phyloP scores from a whole-genome alignment of 169 alveolate species.

The Babesia bigemina region DNA sequence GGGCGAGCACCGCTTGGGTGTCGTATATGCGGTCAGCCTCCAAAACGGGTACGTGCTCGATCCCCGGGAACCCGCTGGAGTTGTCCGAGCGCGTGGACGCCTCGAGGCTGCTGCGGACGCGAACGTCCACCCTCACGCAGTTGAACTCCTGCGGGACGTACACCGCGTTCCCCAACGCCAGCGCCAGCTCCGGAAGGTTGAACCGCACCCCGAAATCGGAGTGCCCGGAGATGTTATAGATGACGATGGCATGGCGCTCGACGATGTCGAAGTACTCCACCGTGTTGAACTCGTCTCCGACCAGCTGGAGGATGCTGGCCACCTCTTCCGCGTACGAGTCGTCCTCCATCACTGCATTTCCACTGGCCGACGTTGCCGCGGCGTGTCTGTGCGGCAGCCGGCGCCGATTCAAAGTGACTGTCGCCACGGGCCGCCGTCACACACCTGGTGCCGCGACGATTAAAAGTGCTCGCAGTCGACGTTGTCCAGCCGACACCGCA shows the following conservation, averaged over 20 bases:
- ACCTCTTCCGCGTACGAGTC: background rate
- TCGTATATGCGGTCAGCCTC: conserved; percentile 6
- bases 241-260: conserved; percentile 49
- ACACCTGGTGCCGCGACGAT: background rate
- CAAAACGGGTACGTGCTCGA: conserved; percentile 22
- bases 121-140: conserved; percentile 76
- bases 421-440: too few species aligned
- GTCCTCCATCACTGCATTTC: background rate
- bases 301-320: background rate
- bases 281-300: conserved; percentile 3
- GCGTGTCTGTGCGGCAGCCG: background rate
- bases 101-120: conserved; percentile 19
- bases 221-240: conserved; percentile 72
- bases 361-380: background rate
- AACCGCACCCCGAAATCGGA: conserved; percentile 70
- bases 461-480: conserved; percentile 62
- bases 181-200: conserved; percentile 53
- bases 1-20: background rate
- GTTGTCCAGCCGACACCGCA: conserved; percentile 33
- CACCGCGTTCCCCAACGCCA: conserved; percentile 63
- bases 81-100: conserved; percentile 4
- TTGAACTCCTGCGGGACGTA: conserved; percentile 76
- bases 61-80: conserved; percentile 39
- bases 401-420: background rate
- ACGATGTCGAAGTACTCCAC: background rate